These are phyloP conservation scores for Vitrella brassicaformis DNA, from an alignment of 73 alveolate species.

Conservation along the genomic window DNA sequence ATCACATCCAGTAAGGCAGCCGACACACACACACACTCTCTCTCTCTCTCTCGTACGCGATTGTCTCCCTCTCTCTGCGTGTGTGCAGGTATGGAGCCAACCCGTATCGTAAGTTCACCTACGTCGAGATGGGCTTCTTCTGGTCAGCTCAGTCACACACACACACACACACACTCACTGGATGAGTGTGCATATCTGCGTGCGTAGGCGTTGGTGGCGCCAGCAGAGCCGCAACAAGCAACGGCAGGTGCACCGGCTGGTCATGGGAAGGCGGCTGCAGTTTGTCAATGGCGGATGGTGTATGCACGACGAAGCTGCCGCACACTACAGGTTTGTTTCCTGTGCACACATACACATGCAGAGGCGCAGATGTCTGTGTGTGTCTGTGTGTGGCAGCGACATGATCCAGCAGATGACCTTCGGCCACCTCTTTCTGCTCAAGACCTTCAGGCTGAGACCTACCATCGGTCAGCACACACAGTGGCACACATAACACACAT, in stretches of 20 bases:
- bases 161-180: background rate
- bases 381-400: constrained; percentile 62
- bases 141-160: background rate
- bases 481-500: too few relatives aligned
- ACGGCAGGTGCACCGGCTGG: constrained; percentile 43
- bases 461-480: too few relatives aligned
- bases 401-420: constrained; percentile 70
- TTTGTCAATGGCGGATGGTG: constrained; percentile 88
- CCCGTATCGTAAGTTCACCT: constrained; percentile 57
- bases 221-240: constrained; percentile 44
- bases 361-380: background rate
- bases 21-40: too few relatives aligned
- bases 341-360: too few relatives aligned
- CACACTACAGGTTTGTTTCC: constrained; percentile 48
- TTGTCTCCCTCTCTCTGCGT: too few relatives aligned
- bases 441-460: constrained; percentile 65
- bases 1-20: too few relatives aligned
- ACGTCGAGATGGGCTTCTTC: constrained; percentile 68
- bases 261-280: constrained; percentile 58
- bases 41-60: too few relatives aligned
- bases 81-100: constrained; percentile 37
- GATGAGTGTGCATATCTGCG: background rate
- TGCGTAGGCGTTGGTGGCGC: constrained; percentile 75
- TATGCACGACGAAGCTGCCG: constrained; percentile 89
- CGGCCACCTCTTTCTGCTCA: constrained; percentile 74